phyloP scores from a whole-genome alignment of 768 basidiomycete genomes.

The Leccinum ochraceum region DNA sequence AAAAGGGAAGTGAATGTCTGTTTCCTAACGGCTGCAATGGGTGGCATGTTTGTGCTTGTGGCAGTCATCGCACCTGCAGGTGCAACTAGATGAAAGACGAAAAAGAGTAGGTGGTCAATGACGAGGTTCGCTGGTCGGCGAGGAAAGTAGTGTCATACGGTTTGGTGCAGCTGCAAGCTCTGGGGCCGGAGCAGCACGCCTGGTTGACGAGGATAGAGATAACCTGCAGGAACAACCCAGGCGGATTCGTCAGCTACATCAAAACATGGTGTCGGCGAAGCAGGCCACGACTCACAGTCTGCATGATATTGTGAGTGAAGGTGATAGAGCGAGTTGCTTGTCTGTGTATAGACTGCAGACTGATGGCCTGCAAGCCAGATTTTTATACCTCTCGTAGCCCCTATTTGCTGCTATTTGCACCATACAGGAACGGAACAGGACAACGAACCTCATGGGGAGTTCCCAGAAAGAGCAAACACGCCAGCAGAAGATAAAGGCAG shows the following conservation, averaged over 20 bases:
- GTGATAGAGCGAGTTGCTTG: constrained; percentile 5
- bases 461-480: too few species aligned
- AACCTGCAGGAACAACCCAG: background rate
- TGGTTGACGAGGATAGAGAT: constrained; percentile 15
- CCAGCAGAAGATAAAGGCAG: too few species aligned
- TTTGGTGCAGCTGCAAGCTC: constrained; percentile 12
- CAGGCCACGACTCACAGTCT: constrained; percentile 10
- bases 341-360: background rate
- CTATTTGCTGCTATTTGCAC: constrained; percentile 4
- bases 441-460: background rate
- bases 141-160: constrained; percentile 1
- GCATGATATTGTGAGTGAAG: constrained; percentile 10
- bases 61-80: constrained; percentile 22
- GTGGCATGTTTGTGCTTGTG: constrained; percentile 11
- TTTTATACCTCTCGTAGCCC: constrained; percentile 9
- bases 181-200: constrained; percentile 19
- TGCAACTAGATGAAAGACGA: constrained; percentile 7
- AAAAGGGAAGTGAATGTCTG: background rate
- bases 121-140: background rate
- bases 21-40: background rate
- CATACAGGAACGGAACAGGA: background rate
- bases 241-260: background rate
- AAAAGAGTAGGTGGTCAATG: background rate
- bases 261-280: background rate
- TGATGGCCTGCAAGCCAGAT: background rate